Evolutionary conservation across 257 asterid genomes (phyloP).

Genomic region (Salvia splendens): DNA sequence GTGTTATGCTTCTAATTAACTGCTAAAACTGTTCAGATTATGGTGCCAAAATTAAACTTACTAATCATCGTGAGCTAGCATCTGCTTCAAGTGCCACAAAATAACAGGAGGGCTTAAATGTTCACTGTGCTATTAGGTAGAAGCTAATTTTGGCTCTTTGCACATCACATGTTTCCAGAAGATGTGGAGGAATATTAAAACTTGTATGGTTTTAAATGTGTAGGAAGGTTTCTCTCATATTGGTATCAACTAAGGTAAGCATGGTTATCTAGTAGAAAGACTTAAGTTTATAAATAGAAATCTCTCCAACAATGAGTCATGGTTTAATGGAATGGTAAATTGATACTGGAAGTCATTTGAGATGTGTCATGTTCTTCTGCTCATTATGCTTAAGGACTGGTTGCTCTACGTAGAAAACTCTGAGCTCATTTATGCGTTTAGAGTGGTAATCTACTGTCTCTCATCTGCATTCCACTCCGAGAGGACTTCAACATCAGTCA

Average conservation of each 20-base stretch:
- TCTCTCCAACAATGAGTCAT: background rate
- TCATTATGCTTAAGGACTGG: background rate
- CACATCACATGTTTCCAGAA: background rate
- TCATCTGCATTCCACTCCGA: background rate
- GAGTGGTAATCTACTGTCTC: background rate
- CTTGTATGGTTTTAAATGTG: too few species aligned
- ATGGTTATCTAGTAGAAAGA: background rate
- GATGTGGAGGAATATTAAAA: too few species aligned
- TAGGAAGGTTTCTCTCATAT: background rate
- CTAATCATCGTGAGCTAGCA: background rate
- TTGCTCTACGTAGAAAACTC: conserved; percentile 5
- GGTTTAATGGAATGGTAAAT: background rate
- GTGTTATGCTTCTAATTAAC: background rate
- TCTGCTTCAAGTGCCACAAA: conserved; percentile 16
- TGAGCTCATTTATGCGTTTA: background rate
- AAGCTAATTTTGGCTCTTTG: background rate
- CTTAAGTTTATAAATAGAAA: background rate
- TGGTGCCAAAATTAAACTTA: conserved; percentile 12
- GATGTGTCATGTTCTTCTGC: background rate
- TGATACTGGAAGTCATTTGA: background rate
- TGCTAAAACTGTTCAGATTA: background rate
- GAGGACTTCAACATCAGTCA: background rate
- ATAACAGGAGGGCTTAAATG: background rate
- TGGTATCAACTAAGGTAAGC: conserved; percentile 3
- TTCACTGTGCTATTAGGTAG: conserved; percentile 6